phyloP scores from a whole-genome alignment of 2,329 filamentous ascomycete genomes.

The Calonectria henricotiae region DNA sequence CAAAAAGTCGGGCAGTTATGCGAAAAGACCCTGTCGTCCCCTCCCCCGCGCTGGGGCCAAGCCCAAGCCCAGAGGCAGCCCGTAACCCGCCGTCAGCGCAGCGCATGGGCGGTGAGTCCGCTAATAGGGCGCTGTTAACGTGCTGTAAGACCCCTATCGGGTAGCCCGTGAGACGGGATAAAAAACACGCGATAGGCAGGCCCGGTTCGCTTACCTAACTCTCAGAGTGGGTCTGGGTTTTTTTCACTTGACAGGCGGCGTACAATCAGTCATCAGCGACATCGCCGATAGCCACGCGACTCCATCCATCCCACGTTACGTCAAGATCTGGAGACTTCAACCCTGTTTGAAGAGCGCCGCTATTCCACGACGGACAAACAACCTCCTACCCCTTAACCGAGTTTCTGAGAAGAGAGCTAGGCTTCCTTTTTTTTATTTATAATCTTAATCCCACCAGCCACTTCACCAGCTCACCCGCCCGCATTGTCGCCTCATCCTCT shows the following conservation, averaged over 20 bases:
- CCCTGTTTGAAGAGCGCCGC: not conserved
- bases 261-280: conserved; percentile 38
- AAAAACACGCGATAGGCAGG: conserved; percentile 48
- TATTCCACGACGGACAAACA: conserved; percentile 4
- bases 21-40: conserved; percentile 41
- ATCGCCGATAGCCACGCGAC: conserved; percentile 26
- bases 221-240: conserved; percentile 36
- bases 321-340: conserved; percentile 37
- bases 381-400: not conserved
- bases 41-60: conserved; percentile 28
- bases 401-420: not conserved
- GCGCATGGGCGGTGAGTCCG: conserved; percentile 29
- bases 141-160: conserved; percentile 22
- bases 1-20: conserved; percentile 24
- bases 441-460: not conserved
- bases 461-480: not conserved
- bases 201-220: conserved; percentile 49
- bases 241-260: conserved; percentile 14
- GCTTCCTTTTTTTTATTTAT: not conserved
- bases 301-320: conserved; percentile 32
- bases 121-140: conserved; percentile 29
- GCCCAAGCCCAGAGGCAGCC: conserved; percentile 28
- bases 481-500: conserved; percentile 5
- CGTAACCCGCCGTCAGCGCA: not conserved
- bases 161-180: conserved; percentile 33